Evolutionary conservation across 371 early-diverging fungal species (phyloP), one percentile per base, ranked within the genome.

Genomic region (Syncephalastrum contaminatum): DNA sequence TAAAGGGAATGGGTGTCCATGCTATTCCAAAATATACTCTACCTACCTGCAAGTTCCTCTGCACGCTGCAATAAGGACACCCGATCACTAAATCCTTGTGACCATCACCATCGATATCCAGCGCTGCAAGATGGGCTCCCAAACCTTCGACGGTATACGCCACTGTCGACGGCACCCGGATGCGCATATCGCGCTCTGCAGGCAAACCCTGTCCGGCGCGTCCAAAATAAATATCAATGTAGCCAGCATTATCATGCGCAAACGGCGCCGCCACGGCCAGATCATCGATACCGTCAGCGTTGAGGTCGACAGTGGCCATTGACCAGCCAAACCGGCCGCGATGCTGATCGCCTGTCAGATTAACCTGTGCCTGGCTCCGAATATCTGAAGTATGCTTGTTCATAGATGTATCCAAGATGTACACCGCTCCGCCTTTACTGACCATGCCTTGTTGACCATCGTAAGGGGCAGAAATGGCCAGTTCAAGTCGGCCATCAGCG

Each of bases 201-300:
- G 67, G 43, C 19, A 86, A 56, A 13, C 90, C 85, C 0, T 49
- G 3, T 14, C 74, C 71, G 7, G 39, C 19, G 12, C 60, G 69
- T 15, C 95, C 93, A 70, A 88, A 85, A 64, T 83, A 91, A 2
- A 94, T 73, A 63, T 82, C 88, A 4, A 95, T 78, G 27, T 61
- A 53, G 1, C 71, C 66, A 30, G 57, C 15, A 27, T 70, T 36
- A 59, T 60, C 53, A 24, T 72, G 64, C 25, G 66, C 63, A 52
- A 81, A 85, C 12, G 92, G 92, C 10, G 91, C 85, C 4, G 89
- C 83, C 4, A 95, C 82, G 0, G 83, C 91, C 22, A 95, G 73
- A 67, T 95, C 94, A 57, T 92, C 93, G 21, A 93, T 82, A 0
- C 95, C 94, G 63, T 95, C 95, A 12, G 72, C 62, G 61, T 95